phyloP scores from a whole-genome alignment of 176 grass and related monocot species.

The Poa annua region DNA sequence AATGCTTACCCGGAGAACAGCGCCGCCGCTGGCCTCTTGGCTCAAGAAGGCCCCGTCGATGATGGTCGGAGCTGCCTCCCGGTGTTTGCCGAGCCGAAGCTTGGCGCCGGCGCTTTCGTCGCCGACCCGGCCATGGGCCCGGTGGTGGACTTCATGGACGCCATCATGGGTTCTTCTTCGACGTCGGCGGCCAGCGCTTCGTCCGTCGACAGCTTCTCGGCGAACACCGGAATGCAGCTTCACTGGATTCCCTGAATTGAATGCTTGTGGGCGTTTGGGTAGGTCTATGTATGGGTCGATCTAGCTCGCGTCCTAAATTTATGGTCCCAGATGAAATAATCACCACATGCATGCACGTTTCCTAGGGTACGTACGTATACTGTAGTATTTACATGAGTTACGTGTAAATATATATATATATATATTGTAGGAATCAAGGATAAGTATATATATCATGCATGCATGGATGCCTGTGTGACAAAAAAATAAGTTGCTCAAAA shows the following conservation, averaged over 20 bases:
- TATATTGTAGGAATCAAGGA: conserved; percentile 31
- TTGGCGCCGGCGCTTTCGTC: conserved; percentile 24
- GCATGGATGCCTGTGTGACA: neutral
- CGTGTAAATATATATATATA: conserved; percentile 51
- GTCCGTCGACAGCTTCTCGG: conserved; percentile 48
- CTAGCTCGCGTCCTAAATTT: conserved; percentile 24
- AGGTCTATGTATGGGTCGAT: conserved; percentile 22
- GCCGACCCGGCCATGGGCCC: conserved; percentile 42
- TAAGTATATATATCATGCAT: conserved; percentile 30
- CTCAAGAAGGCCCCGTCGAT: neutral
- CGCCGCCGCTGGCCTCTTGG: neutral
- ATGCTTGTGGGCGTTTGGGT: neutral
- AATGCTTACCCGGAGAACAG: conserved; percentile 22
- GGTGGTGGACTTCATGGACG: conserved; percentile 70
- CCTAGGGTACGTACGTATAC: conserved; percentile 16
- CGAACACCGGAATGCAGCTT: conserved; percentile 49
- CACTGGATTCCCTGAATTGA: conserved; percentile 58
- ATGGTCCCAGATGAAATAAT: conserved; percentile 33
- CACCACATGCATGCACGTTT: neutral
- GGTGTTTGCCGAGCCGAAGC: conserved; percentile 46
- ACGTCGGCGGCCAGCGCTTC: conserved; percentile 56
- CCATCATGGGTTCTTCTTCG: conserved; percentile 74
- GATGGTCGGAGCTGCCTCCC: conserved; percentile 41
- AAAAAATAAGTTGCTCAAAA: conserved; percentile 9
- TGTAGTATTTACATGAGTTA: conserved; percentile 36